A percentile compares a stretch with the other conserved stretches of the same genome.
phyloP scores from a whole-genome alignment of 148 eudicot genomes.

The Bassia scoparia region DNA sequence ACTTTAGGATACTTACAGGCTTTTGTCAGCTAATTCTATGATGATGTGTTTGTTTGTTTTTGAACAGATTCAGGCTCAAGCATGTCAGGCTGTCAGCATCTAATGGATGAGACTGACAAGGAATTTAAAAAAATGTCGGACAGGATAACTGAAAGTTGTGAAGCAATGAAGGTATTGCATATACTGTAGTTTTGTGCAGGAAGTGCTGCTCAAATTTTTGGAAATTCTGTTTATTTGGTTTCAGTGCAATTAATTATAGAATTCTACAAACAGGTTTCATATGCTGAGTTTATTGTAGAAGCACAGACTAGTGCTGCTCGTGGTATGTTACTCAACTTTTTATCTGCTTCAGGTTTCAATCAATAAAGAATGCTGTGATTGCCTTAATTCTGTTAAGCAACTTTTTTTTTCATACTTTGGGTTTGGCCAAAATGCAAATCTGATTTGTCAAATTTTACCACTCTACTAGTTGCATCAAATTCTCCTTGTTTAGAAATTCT shows the following conservation, averaged over 20 bases:
- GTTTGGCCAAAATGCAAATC: neutral
- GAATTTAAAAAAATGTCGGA: conserved; percentile 69
- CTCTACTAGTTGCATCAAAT: neutral
- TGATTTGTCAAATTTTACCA: neutral
- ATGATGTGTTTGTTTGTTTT: conserved; percentile 10
- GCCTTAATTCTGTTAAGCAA: neutral
- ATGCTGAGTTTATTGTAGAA: conserved; percentile 53
- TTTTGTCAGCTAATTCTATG: conserved; percentile 3
- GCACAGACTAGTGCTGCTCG: conserved; percentile 65
- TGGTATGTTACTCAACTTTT: conserved; percentile 41
- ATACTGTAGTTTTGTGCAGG: conserved; percentile 11
- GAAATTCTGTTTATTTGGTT: neutral
- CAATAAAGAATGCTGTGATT: too few species aligned
- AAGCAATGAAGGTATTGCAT: conserved; percentile 61
- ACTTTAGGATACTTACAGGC: neutral
- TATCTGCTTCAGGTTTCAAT: conserved; percentile 3
- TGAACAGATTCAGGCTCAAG: conserved; percentile 64
- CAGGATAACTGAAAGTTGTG: conserved; percentile 54
- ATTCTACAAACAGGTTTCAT: conserved; percentile 50
- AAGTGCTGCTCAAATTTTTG: neutral
- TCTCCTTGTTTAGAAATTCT: neutral
- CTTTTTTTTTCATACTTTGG: neutral
- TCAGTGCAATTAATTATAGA: neutral
- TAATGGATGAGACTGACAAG: conserved; percentile 66
- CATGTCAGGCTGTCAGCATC: conserved; percentile 72